Evolutionary conservation across 1,284 basidiomycete genomes (phyloP), one percentile per base, ranked within the genome.

Genomic region (Coniferiporia sulphurascens): DNA sequence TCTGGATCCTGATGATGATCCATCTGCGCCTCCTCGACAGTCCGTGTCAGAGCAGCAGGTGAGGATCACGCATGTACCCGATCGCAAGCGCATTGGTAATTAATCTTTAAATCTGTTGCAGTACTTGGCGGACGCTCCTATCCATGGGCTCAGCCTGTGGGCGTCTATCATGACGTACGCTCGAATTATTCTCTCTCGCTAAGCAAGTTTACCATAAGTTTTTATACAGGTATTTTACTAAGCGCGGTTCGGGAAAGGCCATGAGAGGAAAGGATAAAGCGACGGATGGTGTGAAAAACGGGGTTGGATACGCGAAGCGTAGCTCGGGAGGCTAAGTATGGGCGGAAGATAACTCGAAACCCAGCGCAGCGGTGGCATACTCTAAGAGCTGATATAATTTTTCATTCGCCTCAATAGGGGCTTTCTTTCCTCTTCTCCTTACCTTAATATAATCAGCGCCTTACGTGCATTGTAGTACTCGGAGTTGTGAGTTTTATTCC

Each of bases 11-110:
- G 68, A 78, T 32, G 80, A 83, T 63, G 74, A 80, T 64, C 77
- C 79, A n/a, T 71, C 71, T 55, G 75, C 72, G 52, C 69, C 78
- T 13, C 82, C 82, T 4, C 72, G 71, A 59, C 82, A 84, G 65
- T 84, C 82, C 4, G 82, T 74, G 2, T 82, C 82, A 13, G 83
- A 85, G 68, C 76, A 84, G 65, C 83, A 84, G 66, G 74, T 76
- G 15, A 69, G 67, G 22, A 68, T 68, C 2, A 32, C 27, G 4
- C 19, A 36, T 63, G 78, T 27, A 27, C 5, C 76, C 78, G 10
- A 65, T 83, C 48, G 2, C 27, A 9, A 32, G 32, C 19, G 4
- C 9, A 19, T n/a, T 56, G 36, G 38, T 13, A 34, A 15, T 5
- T 22, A 48, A 22, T 17, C 22, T 17, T 48, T 35, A 51, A n/a